Percentiles rank a stretch among this genome's conserved stretches.
phyloP scores from a whole-genome alignment of 352 stramenopile genomes.

The Pythium brassicae region DNA sequence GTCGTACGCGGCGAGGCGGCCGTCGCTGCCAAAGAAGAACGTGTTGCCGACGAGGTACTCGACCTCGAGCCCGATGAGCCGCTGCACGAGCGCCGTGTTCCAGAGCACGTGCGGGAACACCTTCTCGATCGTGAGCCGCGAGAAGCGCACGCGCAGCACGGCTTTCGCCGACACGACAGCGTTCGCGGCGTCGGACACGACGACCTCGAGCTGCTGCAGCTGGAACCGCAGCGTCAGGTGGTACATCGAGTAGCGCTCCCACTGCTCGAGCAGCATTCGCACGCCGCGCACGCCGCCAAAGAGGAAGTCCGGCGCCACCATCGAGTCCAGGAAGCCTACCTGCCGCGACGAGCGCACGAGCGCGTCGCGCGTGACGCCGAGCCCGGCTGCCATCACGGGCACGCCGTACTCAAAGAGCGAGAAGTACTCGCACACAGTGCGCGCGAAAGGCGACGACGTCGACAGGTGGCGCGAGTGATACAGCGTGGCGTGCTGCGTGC shows the following conservation, averaged over 20 bases:
- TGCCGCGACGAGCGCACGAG: constrained; percentile 26
- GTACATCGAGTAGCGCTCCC: constrained; percentile 61
- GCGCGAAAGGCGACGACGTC: constrained; percentile 22
- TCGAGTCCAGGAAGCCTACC: constrained; percentile 25
- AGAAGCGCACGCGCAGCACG: constrained; percentile 52
- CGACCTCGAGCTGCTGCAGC: constrained; percentile 36
- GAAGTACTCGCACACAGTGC: constrained; percentile 58
- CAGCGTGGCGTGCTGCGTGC: constrained; percentile 16
- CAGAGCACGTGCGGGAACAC: constrained; percentile 65
- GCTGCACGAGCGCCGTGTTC: constrained; percentile 61
- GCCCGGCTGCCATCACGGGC: constrained; percentile 20
- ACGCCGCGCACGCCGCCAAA: constrained; percentile 46
- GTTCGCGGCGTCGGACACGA: constrained; percentile 25
- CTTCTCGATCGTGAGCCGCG: constrained; percentile 52
- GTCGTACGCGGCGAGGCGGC: constrained; percentile 54
- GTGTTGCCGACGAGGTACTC: constrained; percentile 47
- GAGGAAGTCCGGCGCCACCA: constrained; percentile 45
- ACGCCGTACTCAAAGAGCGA: constrained; percentile 56
- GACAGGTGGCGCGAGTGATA: constrained; percentile 10
- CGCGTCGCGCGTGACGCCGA: constrained; percentile 17
- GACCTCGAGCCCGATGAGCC: constrained; percentile 51
- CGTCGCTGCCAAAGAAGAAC: constrained; percentile 58
- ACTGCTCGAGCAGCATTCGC: constrained; percentile 46
- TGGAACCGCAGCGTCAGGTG: constrained; percentile 47
- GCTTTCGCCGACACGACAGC: constrained; percentile 38